Base-by-base conservation (phyloP, 192 early-diverging fungal species). In the Coemansia sp. region DNA sequence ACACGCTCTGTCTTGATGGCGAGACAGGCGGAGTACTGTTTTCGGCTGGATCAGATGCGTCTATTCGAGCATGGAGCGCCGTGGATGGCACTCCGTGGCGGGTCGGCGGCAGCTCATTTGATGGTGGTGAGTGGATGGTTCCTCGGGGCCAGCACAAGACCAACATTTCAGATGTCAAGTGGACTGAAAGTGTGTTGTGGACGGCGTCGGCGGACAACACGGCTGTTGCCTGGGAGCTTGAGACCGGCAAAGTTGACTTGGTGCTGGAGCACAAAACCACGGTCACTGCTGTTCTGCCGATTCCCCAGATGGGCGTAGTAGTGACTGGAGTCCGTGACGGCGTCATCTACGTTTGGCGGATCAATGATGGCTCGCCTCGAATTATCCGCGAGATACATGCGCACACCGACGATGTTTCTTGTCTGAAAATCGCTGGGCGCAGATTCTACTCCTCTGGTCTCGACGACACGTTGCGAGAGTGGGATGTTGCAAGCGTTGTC, bases 121-220 rank as follows among this genome's bases (percentile, higher is more conserved):
- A 55, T 8, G 46, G 58, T 53, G 3, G 58, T 53, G 3, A 69
- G 64, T 52, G 79, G 81, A 4, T 56, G 81, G 35, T 89, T 83
- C 60, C 66, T 68, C 56, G 71, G 79, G 38, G 74, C 35, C n/a
- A 88, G 1, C 95, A 98, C 75, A 72, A 82, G 9, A 98, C 95
- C 0, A 90, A 82, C 36, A 84, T 91, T 0, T 91, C 86, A 57
- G 73, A 65, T 27, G 56, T 92, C 33, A 70, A 65, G 35, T 53
- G 81, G n/a, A 79, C 71, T 2, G 85, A 88, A 9, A 85, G 82
- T 8, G 78, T 74, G 43, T 54, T 95, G 37, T 95, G 93, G 93
- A 85, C 88, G 21, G 91, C 84, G 8, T 97, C 94, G 6, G 95
- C 92, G 5, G 95, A 98, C 52, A 95, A 92, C 32, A 90, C 89